Evolutionary conservation across 306 rosid species (phyloP), one percentile per base, ranked within the genome.

Genomic region (Pyrus communis): DNA sequence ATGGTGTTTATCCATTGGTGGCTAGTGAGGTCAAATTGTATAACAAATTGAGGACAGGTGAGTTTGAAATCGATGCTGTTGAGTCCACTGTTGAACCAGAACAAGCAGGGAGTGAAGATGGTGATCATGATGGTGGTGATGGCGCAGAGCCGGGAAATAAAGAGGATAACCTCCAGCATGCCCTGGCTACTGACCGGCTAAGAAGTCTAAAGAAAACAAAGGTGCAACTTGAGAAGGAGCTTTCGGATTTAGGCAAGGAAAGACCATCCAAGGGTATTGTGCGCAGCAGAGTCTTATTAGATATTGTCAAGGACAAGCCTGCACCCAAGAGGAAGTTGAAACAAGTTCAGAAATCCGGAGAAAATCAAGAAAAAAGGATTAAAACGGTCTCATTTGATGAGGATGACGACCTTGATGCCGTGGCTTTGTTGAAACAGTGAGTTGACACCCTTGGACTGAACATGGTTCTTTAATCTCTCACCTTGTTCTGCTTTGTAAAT

Each of bases 341-440:
- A 78, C 87, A 82, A 58, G 90, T 63, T 70, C 67, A 83, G 70
- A 89, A 64, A 67, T 58, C 80, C 13, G 67, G 58, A 4, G 85
- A 88, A 71, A 68, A 67, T 31, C 60, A 67, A 9, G 83, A 79
- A 30, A 92, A 94, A 84, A 84, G 85, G 75, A 71, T 31, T 70
- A 95, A 87, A 77, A 83, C 84, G 3, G 97, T 95, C 71, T 89
- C 93, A 3, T 90, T 86, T 81, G 90, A 87, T 22, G 99, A 92
- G 25, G 99, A 95, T 83, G 82, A 45, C 77, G 96, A 88, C 78
- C 92, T 92, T 77, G 97, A 95, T 73, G 92, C 97, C 74, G 88
- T 80, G 97, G 98, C 69, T 89, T 95, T 86, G 90, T 95, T 67
- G 98, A 95, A 89, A 95, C 97, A 4, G 98, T 92, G 85, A 92